A percentile compares a stretch with the other conserved stretches of the same genome.
Conservation (phyloP, 768 basidiomycete genomes). For the Clavaria fumosa region DNA sequence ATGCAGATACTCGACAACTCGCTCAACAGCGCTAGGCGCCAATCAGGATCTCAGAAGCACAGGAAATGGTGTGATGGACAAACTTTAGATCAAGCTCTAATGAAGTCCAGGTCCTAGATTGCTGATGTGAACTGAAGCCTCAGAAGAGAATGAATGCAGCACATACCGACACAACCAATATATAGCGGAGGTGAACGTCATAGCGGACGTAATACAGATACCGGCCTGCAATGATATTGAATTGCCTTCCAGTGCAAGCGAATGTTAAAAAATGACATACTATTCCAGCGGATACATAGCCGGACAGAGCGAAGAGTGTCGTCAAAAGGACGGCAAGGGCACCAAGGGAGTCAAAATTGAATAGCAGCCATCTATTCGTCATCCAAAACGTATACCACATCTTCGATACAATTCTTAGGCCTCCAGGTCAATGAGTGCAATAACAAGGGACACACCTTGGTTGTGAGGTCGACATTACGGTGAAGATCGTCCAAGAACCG, state of each 20-base stretch:
- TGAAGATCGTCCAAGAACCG: slow-evolving; percentile 67
- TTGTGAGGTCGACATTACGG: slow-evolving; percentile 61
- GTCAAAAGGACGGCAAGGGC: slow-evolving; percentile 60
- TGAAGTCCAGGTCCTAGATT: slow-evolving; percentile 26
- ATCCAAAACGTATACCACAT: slow-evolving; percentile 88
- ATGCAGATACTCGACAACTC: slow-evolving; percentile 81
- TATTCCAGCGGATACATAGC: slow-evolving; percentile 39
- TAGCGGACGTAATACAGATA: slow-evolving; percentile 13
- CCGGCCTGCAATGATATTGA: background rate
- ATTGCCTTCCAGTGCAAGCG: slow-evolving; percentile 11
- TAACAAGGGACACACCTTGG: slow-evolving; percentile 36
- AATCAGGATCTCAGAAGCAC: slow-evolving; percentile 7
- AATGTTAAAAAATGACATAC: slow-evolving; percentile 68
- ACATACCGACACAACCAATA: slow-evolving; percentile 41
- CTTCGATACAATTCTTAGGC: slow-evolving; percentile 23
- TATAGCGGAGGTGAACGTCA: slow-evolving; percentile 34
- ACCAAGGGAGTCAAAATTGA: slow-evolving; percentile 72
- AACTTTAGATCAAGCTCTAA: slow-evolving; percentile 67
- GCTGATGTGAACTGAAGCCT: background rate
- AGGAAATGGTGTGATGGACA: background rate
- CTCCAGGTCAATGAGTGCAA: no score
- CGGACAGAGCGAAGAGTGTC: slow-evolving; percentile 59
- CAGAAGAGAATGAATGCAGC: slow-evolving; percentile 15
- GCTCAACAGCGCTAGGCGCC: slow-evolving; percentile 61
- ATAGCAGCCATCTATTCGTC: slow-evolving; percentile 73